Evolutionary conservation across 2,329 filamentous ascomycete genomes (phyloP).

Genomic region (Paraphoma sp.): DNA sequence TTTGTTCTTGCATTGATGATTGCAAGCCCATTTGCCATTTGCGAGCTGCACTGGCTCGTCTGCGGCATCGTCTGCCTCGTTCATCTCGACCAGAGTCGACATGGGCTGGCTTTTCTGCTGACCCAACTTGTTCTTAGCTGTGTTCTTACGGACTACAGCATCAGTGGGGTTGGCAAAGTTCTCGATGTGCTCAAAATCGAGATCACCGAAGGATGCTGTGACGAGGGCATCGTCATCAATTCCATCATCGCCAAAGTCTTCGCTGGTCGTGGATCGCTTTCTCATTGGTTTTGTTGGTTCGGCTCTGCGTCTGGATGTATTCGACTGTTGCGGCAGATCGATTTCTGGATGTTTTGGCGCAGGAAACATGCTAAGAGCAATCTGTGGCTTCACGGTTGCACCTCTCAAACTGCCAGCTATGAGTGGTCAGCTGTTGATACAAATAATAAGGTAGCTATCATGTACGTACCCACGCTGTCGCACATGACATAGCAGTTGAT

Average conservation of each 20-base stretch:
- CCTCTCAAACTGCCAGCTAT: constrained; percentile 63
- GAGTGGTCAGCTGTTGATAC: constrained; percentile 10
- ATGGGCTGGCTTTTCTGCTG: constrained; percentile 9
- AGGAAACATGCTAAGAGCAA: constrained; percentile 56
- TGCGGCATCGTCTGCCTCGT: constrained; percentile 13
- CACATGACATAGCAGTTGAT: constrained; percentile 78
- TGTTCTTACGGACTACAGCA: constrained; percentile 25
- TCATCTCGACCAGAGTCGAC: background rate
- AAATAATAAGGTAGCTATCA: background rate
- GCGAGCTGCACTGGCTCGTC: constrained; percentile 60
- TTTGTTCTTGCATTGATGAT: constrained; percentile 72
- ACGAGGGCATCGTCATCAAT: constrained; percentile 62
- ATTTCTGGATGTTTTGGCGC: constrained; percentile 20
- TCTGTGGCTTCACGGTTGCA: constrained; percentile 59
- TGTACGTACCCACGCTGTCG: constrained; percentile 74
- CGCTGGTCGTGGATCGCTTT: constrained; percentile 32
- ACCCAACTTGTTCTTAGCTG: constrained; percentile 20
- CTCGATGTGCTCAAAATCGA: constrained; percentile 61
- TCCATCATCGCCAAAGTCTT: constrained; percentile 62
- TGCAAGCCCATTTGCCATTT: constrained; percentile 78
- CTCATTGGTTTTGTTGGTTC: constrained; percentile 16
- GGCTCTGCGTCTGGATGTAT: constrained; percentile 39
- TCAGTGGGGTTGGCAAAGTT: constrained; percentile 49
- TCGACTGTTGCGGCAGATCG: constrained; percentile 22
- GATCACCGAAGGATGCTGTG: constrained; percentile 45